phyloP scores from a whole-genome alignment of 108 stramenopile genomes.

The Stephanodiscus minutulus region DNA sequence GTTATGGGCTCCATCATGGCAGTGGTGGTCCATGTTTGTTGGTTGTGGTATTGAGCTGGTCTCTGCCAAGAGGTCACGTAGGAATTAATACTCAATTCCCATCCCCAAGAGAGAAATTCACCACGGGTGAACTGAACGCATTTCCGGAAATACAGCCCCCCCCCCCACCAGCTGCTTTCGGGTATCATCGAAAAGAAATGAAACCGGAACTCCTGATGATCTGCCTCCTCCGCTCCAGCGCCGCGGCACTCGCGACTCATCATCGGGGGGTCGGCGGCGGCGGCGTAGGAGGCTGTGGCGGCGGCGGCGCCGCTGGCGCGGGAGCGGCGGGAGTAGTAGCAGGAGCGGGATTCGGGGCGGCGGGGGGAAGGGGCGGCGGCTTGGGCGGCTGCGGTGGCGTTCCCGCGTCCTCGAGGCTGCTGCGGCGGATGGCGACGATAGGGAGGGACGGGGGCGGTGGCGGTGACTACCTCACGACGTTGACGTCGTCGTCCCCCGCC shows the following conservation, averaged over 20 bases:
- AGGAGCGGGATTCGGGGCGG: background rate
- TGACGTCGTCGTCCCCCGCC: background rate
- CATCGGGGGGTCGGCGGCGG: background rate
- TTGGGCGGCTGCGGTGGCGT: no score
- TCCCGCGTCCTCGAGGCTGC: background rate
- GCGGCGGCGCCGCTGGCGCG: constrained; percentile 5
- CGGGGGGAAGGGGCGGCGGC: no score
- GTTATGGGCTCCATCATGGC: no score
- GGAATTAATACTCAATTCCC: no score
- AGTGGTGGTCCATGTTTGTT: no score
- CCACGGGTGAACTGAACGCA: no score
- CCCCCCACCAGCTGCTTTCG: background rate
- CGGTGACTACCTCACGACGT: background rate
- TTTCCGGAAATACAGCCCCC: no score
- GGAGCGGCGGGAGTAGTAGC: background rate
- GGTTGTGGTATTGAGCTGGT: no score
- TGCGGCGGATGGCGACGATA: background rate
- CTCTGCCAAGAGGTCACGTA: no score
- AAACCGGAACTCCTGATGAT: constrained; percentile 65
- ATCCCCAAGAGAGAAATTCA: no score
- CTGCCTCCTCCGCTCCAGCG: constrained; percentile 63
- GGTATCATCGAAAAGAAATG: background rate
- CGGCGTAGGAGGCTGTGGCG: background rate
- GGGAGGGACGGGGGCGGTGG: background rate
- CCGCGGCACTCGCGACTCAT: constrained; percentile 59